Evolutionary conservation across 2,329 filamentous ascomycete genomes (phyloP).

Genomic region (Tolypocladium tropicale): DNA sequence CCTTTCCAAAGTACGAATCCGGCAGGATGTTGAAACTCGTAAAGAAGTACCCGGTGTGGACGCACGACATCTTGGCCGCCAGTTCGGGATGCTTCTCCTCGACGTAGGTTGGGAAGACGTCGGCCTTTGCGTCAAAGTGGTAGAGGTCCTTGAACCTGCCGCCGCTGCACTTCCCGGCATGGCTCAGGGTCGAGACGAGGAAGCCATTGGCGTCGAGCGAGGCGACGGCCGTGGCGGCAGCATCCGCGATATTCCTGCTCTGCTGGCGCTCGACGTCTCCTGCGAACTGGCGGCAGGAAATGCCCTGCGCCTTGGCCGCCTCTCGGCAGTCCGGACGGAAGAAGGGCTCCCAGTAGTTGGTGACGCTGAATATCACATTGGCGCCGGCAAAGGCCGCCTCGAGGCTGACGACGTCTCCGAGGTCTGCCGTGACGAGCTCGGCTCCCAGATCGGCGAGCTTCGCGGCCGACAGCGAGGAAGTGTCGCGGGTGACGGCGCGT

Average conservation of each 20-base stretch:
- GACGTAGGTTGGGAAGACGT: conserved; percentile 36
- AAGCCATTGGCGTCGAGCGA: conserved; percentile 37
- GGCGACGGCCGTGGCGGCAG: conserved; percentile 30
- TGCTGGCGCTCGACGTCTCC: conserved; percentile 39
- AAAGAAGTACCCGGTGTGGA: conserved; percentile 39
- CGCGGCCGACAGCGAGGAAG: conserved; percentile 27
- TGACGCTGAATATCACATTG: conserved; percentile 42
- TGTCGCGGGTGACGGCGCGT: conserved; percentile 36
- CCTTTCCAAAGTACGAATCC: conserved; percentile 34
- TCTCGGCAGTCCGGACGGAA: conserved; percentile 30
- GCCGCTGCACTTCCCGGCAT: conserved; percentile 33
- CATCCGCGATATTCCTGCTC: conserved; percentile 45
- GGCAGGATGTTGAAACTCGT: conserved; percentile 37
- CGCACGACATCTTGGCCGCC: conserved; percentile 38
- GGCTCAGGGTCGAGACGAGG: conserved; percentile 39
- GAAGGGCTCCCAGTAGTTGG: conserved; percentile 45
- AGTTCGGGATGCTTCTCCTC: conserved; percentile 29
- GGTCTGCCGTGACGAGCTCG: conserved; percentile 33
- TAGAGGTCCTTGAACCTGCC: conserved; percentile 38
- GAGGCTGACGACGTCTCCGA: conserved; percentile 29
- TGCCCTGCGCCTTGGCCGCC: conserved; percentile 24
- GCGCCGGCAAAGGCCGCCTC: conserved; percentile 31
- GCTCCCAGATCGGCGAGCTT: conserved; percentile 28
- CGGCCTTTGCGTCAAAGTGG: conserved; percentile 43
- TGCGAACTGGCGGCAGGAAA: conserved; percentile 31